phyloP scores from a whole-genome alignment of 345 rosid genomes.

The Brassica nigra region DNA sequence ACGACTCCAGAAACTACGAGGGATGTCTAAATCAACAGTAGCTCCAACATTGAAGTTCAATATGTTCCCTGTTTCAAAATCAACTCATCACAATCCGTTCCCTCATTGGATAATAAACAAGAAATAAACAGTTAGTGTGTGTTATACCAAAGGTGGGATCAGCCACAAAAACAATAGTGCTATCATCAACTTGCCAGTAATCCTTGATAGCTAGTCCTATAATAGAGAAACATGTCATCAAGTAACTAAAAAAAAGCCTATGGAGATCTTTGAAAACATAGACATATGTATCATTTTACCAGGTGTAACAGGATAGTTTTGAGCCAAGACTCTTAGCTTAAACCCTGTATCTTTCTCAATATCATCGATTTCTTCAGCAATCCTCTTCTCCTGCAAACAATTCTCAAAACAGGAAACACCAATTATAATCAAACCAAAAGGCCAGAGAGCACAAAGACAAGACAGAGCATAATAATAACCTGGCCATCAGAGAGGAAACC shows the following conservation, averaged over 20 bases:
- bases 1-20: conserved; percentile 81
- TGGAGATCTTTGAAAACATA: background rate
- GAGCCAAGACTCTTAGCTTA: conserved; percentile 84
- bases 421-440: background rate
- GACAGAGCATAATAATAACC: conserved; percentile 39
- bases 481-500: conserved; percentile 95
- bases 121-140: conserved; percentile 10
- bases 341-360: conserved; percentile 89
- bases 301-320: conserved; percentile 92
- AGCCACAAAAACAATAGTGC: conserved; percentile 83
- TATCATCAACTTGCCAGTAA: conserved; percentile 88
- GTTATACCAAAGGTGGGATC: conserved; percentile 83
- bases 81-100: conserved; percentile 39
- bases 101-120: conserved; percentile 13
- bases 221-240: conserved; percentile 11
- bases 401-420: background rate
- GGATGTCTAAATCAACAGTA: conserved; percentile 74
- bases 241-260: background rate
- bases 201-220: conserved; percentile 83
- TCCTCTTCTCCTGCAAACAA: conserved; percentile 67
- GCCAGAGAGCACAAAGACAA: background rate
- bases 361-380: conserved; percentile 63
- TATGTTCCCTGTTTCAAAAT: conserved; percentile 76
- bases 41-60: conserved; percentile 86
- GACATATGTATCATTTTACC: conserved; percentile 42